Percentiles rank a stretch among this genome's conserved stretches.
phyloP scores from a whole-genome alignment of 2,329 filamentous ascomycete species.

The Colletotrichum tofieldiae region DNA sequence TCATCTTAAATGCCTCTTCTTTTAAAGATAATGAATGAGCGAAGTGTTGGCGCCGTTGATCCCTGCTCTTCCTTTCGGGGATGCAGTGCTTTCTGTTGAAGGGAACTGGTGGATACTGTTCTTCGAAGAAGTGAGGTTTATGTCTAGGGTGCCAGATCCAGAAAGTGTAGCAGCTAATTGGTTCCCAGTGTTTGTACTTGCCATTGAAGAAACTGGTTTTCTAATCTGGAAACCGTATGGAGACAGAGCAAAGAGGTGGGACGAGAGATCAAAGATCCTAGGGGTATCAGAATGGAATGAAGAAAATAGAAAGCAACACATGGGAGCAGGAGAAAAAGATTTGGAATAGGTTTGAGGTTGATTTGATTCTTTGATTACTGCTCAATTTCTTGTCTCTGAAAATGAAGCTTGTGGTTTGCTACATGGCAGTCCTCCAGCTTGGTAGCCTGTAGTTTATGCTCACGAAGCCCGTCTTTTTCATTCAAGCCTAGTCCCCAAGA shows the following conservation, averaged over 20 bases:
- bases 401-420: not conserved
- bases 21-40: not conserved
- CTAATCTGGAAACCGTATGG: not conserved
- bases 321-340: too few relatives aligned
- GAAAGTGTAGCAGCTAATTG: not conserved
- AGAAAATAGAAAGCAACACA: not conserved
- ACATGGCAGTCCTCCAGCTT: not conserved
- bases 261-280: not conserved
- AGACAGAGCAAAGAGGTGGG: not conserved
- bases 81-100: not conserved
- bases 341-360: not conserved
- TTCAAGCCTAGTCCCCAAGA: not conserved
- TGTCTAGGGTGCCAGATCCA: not conserved
- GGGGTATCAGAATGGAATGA: not conserved
- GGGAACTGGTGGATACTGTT: not conserved
- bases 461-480: not conserved
- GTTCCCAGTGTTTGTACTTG: not conserved
- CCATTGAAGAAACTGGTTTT: not conserved
- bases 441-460: not conserved
- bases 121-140: not conserved
- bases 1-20: not conserved
- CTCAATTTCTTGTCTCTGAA: not conserved
- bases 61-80: not conserved
- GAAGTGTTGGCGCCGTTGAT: not conserved
- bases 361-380: not conserved